Percentiles rank a stretch among this genome's conserved stretches.
Conservation (phyloP, 2,329 filamentous ascomycete species). For the Zalaria sp. region DNA sequence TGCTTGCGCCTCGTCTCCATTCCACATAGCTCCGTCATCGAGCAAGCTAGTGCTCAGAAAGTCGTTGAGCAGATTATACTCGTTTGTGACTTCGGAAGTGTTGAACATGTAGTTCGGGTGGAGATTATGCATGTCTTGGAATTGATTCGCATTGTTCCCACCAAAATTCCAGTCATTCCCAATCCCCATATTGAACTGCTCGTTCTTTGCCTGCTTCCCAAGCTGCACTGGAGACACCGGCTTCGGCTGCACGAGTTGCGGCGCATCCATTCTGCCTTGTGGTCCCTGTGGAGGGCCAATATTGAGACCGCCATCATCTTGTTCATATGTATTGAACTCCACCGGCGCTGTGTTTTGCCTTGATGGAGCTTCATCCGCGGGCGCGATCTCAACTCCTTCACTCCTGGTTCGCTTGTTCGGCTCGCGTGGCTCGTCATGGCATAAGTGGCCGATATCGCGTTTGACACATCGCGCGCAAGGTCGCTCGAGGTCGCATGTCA, state of each 20-base stretch:
- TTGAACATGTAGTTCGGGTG: constrained; percentile 93
- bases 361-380: constrained; percentile 16
- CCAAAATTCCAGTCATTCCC: constrained; percentile 60
- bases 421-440: constrained; percentile 93
- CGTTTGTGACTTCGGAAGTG: constrained; percentile 84
- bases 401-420: constrained; percentile 66
- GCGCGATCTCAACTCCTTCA: constrained; percentile 23
- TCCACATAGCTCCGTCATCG: constrained; percentile 45
- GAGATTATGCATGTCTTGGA: constrained; percentile 87
- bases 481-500: constrained; percentile 54
- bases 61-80: constrained; percentile 93
- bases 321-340: constrained; percentile 2
- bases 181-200: constrained; percentile 25
- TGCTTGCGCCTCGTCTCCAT: constrained; percentile 29
- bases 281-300: constrained; percentile 21
- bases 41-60: constrained; percentile 86
- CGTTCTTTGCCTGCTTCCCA: constrained; percentile 46
- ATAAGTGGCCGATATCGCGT: constrained; percentile 94
- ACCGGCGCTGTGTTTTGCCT: constrained; percentile 8
- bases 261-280: constrained; percentile 17
- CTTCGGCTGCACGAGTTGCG: constrained; percentile 60
- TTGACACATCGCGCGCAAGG: constrained; percentile 97
- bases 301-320: constrained; percentile 22
- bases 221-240: constrained; percentile 53
- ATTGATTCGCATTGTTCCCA: constrained; percentile 56